A percentile compares a stretch with the other conserved stretches of the same genome.
These are phyloP conservation scores for Carex kokanica DNA, from an alignment of 176 grass and related monocot genomes.

Conservation along the genomic window DNA sequence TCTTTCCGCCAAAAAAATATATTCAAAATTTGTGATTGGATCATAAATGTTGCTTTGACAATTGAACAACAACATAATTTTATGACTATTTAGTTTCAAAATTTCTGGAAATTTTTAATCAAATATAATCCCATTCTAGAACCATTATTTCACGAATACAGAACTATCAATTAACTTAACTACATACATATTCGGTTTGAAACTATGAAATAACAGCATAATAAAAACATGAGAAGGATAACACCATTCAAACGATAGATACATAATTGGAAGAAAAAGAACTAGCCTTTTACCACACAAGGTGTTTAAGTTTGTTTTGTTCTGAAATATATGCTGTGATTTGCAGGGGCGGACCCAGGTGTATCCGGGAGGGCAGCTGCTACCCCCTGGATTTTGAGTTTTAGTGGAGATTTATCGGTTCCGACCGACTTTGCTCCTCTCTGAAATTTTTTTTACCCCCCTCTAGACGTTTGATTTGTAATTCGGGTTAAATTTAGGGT, in stretches of 20 bases:
- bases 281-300: no score
- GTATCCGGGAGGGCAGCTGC: no score
- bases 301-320: no score
- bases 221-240: not conserved
- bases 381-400: no score
- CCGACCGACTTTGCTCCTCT: no score
- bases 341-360: no score
- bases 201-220: not conserved
- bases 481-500: no score
- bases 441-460: no score
- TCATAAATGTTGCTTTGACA: not conserved
- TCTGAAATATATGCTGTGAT: no score
- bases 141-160: not conserved
- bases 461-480: no score
- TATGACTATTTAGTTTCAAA: not conserved
- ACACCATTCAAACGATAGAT: not conserved
- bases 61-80: conserved; percentile 14
- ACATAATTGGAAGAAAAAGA: not conserved
- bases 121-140: not conserved
- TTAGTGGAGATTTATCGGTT: no score
- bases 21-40: not conserved
- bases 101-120: not conserved
- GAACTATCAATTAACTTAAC: not conserved
- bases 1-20: not conserved
- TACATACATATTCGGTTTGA: not conserved